These are phyloP conservation scores for Backusella macrospora DNA, from an alignment of 192 early-diverging fungal species.

Conservation along the genomic window DNA sequence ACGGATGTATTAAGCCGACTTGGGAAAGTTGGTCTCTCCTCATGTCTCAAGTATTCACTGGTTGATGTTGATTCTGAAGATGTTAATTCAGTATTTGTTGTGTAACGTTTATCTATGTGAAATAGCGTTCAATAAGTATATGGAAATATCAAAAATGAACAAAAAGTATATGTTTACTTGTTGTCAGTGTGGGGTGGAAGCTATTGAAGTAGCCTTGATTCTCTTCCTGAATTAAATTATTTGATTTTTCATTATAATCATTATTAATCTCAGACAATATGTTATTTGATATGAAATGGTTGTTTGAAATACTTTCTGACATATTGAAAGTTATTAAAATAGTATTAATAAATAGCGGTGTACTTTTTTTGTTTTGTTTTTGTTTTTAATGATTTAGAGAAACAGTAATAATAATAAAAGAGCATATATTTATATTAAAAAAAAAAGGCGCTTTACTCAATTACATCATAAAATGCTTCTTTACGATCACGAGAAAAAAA, in stretches of 20 bases:
- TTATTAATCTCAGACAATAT: not conserved
- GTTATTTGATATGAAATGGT: not conserved
- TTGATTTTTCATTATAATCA: not conserved
- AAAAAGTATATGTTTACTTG: not conserved
- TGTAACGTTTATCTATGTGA: not conserved
- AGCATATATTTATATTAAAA: not conserved
- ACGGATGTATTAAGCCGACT: constrained; percentile 27
- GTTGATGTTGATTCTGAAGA: not conserved
- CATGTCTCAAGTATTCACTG: not conserved
- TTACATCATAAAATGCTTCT: not conserved
- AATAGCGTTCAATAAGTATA: not conserved
- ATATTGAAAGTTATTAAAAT: not conserved
- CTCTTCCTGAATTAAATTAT: not conserved
- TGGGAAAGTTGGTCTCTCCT: not conserved
- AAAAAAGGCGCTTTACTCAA: not conserved
- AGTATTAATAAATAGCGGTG: not conserved
- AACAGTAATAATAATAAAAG: not conserved
- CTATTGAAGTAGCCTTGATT: not conserved
- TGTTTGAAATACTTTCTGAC: not conserved
- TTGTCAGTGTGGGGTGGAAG: not conserved
- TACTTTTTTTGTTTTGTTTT: not conserved
- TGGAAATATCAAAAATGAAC: too few species aligned
- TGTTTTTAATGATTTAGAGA: not conserved
- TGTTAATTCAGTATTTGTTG: not conserved
- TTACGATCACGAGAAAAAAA: constrained; percentile 4